Conservation (phyloP, 2,329 filamentous ascomycete genomes). For the Aspergillus sp. region DNA sequence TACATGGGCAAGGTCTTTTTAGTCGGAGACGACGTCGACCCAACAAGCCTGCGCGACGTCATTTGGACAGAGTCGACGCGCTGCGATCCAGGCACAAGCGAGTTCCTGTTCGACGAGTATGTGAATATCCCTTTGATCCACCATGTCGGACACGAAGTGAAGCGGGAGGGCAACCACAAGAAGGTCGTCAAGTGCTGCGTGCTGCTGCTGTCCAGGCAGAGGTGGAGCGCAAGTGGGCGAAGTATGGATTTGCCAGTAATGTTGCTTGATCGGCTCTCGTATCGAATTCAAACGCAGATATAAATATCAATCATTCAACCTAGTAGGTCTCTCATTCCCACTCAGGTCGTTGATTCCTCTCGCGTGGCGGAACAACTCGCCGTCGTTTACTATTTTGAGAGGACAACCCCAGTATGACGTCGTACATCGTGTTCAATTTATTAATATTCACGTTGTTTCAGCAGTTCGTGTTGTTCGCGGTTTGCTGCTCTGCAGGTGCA, state of each 20-base stretch:
- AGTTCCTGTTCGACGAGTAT: constrained; percentile 47
- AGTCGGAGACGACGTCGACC: constrained; percentile 51
- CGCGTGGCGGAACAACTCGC: no score
- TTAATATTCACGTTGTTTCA: no score
- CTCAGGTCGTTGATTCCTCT: no score
- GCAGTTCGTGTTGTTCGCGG: no score
- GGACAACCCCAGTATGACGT: no score
- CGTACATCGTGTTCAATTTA: no score
- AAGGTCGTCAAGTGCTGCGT: constrained; percentile 50
- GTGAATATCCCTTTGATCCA: constrained; percentile 46
- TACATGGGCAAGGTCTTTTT: constrained; percentile 48
- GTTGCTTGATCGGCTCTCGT: no score
- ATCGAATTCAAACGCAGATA: no score
- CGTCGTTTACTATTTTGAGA: no score
- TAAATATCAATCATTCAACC: no score
- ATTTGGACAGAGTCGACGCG: constrained; percentile 52
- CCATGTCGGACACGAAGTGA: constrained; percentile 47
- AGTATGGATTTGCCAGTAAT: constrained; percentile 24
- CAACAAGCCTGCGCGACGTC: constrained; percentile 47
- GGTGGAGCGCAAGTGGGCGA: constrained; percentile 35
- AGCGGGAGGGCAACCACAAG: constrained; percentile 32
- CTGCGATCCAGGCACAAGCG: constrained; percentile 47
- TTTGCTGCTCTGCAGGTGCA: no score
- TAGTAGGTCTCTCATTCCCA: no score
- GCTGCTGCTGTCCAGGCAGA: constrained; percentile 41